These are phyloP conservation scores for Lachancea quebecensis DNA, from an alignment of 805 yeast genomes.

Conservation along the genomic window DNA sequence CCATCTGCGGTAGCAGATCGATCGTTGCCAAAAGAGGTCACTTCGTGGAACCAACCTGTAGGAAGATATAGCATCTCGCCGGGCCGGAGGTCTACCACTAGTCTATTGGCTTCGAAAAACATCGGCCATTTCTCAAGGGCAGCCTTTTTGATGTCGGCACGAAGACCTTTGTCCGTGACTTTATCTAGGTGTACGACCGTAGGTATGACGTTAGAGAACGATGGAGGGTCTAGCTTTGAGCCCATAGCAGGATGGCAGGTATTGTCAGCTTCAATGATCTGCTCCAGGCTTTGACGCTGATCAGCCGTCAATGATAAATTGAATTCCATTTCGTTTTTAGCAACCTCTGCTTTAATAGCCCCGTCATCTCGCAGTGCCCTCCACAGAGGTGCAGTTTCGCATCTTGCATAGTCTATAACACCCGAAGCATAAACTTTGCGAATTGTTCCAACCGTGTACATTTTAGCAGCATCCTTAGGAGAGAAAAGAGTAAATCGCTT, in stretches of 20 bases:
- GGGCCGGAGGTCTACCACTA: conserved; percentile 44
- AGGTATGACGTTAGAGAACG: conserved; percentile 61
- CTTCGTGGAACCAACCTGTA: conserved; percentile 81
- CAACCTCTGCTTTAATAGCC: conserved; percentile 45
- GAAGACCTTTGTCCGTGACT: conserved; percentile 29
- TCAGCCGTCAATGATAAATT: conserved; percentile 19
- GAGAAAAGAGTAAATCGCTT: conserved; percentile 63
- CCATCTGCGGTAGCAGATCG: conserved; percentile 13
- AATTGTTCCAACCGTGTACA: conserved; percentile 63
- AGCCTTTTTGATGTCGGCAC: conserved; percentile 29
- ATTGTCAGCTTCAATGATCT: conserved; percentile 28
- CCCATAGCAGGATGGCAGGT: neutral
- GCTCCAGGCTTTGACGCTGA: conserved; percentile 20
- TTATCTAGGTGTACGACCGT: conserved; percentile 54
- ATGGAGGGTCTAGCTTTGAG: conserved; percentile 50
- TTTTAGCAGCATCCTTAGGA: conserved; percentile 52
- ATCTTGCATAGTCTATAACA: conserved; percentile 52
- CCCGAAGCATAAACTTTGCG: conserved; percentile 50
- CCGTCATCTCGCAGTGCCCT: conserved; percentile 55
- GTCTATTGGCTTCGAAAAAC: conserved; percentile 36
- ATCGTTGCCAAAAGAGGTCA: conserved; percentile 49
- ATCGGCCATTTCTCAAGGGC: conserved; percentile 44
- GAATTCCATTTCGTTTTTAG: conserved; percentile 36
- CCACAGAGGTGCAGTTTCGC: conserved; percentile 59
- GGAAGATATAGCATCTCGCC: conserved; percentile 69